phyloP scores from a whole-genome alignment of 129 eudicot genomes.

The Silybum marianum region DNA sequence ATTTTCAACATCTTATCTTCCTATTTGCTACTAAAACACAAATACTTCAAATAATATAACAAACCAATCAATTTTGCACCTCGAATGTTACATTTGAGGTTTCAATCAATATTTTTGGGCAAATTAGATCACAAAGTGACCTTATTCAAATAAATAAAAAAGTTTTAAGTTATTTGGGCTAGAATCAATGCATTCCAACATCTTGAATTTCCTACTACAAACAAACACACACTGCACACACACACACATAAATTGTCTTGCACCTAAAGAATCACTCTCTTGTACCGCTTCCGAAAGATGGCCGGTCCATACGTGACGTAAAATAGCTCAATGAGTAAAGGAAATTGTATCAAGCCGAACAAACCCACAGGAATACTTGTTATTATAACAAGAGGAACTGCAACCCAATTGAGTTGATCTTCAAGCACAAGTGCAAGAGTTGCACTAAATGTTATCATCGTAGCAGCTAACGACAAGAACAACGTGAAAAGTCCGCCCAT shows the following conservation, averaged over 20 bases:
- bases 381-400: background rate
- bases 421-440: background rate
- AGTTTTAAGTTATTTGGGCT: background rate
- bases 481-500: slow-evolving; percentile 26
- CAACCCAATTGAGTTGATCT: background rate
- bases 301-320: background rate
- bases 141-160: background rate
- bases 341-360: background rate
- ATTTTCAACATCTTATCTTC: too few species aligned
- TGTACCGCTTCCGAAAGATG: background rate
- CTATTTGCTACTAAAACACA: too few species aligned
- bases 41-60: too few species aligned
- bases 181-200: background rate
- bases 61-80: background rate
- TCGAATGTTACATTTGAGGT: background rate
- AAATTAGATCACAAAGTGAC: background rate
- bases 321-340: background rate
- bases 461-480: background rate
- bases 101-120: background rate
- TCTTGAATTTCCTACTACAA: background rate
- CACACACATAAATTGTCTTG: background rate
- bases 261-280: background rate
- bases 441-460: background rate
- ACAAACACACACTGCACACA: background rate
- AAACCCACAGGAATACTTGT: background rate